phyloP scores from a whole-genome alignment of 331 rosid genomes.

The Dryas integrifolia region DNA sequence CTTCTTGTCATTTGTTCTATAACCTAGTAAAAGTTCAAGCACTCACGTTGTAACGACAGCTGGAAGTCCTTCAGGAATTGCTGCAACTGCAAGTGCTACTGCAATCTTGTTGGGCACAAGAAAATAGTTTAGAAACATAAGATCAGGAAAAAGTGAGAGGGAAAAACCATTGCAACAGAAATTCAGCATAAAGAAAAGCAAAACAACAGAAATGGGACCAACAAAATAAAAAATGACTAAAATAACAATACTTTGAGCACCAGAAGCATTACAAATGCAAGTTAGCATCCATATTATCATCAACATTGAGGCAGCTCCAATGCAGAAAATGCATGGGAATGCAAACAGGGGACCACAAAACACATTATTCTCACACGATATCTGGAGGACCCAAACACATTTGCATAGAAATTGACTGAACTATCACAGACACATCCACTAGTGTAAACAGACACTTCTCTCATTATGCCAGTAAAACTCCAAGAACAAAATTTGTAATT shows the following conservation, averaged over 20 bases:
- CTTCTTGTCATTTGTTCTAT: constrained; percentile 9
- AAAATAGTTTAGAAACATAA: background rate
- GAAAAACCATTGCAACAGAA: constrained; percentile 14
- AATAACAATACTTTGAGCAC: background rate
- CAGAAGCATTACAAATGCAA: background rate
- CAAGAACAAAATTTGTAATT: constrained; percentile 6
- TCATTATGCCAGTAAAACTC: constrained; percentile 28
- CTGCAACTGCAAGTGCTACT: constrained; percentile 99
- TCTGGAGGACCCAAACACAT: background rate
- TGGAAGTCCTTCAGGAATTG: constrained; percentile 99
- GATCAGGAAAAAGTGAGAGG: background rate
- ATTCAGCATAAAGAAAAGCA: constrained; percentile 6
- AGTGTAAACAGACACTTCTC: constrained; percentile 5
- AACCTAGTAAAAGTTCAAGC: constrained; percentile 19
- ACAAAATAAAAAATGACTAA: background rate
- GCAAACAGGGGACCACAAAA: background rate
- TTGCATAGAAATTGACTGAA: constrained; percentile 2
- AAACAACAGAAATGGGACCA: background rate
- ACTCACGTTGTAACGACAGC: constrained; percentile 99
- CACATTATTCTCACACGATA: background rate
- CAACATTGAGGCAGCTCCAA: constrained; percentile 6
- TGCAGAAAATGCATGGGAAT: background rate
- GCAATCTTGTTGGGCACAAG: constrained; percentile 68
- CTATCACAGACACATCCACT: background rate
- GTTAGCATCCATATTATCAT: constrained; percentile 1